These are phyloP conservation scores for Fraxinus latifolia DNA, from an alignment of 305 asterid species.

Conservation along the genomic window DNA sequence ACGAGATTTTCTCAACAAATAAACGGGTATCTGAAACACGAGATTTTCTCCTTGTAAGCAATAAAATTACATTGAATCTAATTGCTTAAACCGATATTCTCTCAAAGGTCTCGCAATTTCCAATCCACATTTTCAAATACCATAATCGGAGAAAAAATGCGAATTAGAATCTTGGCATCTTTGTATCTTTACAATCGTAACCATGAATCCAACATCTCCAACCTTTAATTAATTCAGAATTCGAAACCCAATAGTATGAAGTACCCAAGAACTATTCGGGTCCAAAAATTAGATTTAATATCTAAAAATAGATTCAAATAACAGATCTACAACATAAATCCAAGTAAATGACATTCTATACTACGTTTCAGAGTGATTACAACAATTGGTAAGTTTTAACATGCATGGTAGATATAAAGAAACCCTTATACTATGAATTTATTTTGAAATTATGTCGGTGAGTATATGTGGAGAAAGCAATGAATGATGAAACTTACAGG, in stretches of 20 bases:
- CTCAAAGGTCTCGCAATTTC: not conserved
- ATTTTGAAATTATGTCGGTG: not conserved
- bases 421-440: not conserved
- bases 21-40: not conserved
- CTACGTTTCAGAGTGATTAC: not conserved
- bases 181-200: not conserved
- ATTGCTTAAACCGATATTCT: not conserved
- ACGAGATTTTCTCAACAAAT: not conserved
- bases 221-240: not conserved
- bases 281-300: not conserved
- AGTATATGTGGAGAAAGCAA: not conserved
- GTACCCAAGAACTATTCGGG: conserved; percentile 13
- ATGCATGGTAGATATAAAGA: not conserved
- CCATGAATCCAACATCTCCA: conserved; percentile 15
- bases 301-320: not conserved
- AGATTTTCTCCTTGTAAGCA: not conserved
- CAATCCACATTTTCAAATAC: not conserved
- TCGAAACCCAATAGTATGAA: not conserved
- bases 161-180: not conserved
- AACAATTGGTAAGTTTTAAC: not conserved
- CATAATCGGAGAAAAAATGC: not conserved
- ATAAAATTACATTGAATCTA: not conserved
- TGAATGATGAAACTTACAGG: conserved; percentile 17
- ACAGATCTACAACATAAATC: conserved; percentile 23
- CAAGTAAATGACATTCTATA: not conserved